Base-by-base conservation (phyloP, 139 green algal species). In the Volvox africanus region DNA sequence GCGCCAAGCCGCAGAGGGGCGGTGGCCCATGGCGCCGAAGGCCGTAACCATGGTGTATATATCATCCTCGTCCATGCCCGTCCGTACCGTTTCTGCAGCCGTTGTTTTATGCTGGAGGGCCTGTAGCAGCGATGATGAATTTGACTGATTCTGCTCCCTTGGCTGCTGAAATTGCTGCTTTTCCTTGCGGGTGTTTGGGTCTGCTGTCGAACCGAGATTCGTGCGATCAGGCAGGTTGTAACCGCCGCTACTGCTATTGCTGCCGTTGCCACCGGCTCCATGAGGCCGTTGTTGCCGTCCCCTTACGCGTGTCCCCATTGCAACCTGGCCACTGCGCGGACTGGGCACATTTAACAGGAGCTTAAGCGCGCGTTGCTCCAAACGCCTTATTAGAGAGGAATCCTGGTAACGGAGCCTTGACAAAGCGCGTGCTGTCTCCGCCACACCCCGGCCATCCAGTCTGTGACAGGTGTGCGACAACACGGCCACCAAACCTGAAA, bases 1-100 rank as follows among this genome's bases (percentile, higher is more conserved):
- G 11, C 75, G 78, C 92, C 92, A 94, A 21, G 86, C 61, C 2
- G 28, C 36, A n/a, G 73, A 86, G 75, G 92, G 92, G 13, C 77
- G 86, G 35, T 87, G 33, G 9, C 44, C 68, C 44, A 94, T 86
- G 44, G 73, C 35, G 18, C 80, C 75, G n/a, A 94, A 85, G n/a
- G 73, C 73, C 0, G 30, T 18, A 11, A 84, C 17, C 55, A 84
- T 50, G 26, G n/a, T n/a, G 24, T 61, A 36, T 18, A 90, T 32
- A 18, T 90, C 73, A 6, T 44, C 18, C 5, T 69, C 71, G 16
- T 17, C 26, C 86, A 83, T 90, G 68, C 22, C 61, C 2, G 22
- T 65, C 37, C 61, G 19, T 62, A 32, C 9, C 44, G 44, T 9
- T 9, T 55, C 44, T 55, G 44, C 44, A 55, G 9, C 9, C 9